Evolutionary conservation across 495 filamentous ascomycete genomes (phyloP).

Genomic region (Aspergillus cavernicola): DNA sequence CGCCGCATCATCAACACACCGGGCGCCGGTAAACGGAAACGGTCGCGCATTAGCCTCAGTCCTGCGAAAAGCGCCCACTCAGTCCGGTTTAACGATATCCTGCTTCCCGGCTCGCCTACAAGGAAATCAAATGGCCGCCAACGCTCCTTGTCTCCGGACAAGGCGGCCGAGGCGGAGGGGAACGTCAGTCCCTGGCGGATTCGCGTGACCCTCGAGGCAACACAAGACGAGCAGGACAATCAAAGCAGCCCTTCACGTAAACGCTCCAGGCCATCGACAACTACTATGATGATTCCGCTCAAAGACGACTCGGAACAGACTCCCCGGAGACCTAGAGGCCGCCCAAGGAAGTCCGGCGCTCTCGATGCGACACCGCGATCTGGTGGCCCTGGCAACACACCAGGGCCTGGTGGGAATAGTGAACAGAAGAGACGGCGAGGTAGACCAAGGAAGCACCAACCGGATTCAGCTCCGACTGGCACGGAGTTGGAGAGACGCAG

Average conservation of each 20-base stretch:
- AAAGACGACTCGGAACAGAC: slow-evolving; percentile 44
- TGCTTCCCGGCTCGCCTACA: slow-evolving; percentile 40
- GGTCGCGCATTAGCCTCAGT: slow-evolving; percentile 36
- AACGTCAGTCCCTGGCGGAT: slow-evolving; percentile 55
- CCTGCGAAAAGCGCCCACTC: slow-evolving; percentile 41
- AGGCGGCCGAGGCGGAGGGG: slow-evolving; percentile 31
- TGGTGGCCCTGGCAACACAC: slow-evolving; percentile 37
- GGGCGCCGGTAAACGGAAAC: slow-evolving; percentile 23
- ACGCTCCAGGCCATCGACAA: slow-evolving; percentile 35
- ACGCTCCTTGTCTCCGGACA: slow-evolving; percentile 35
- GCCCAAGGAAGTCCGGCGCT: slow-evolving; percentile 43
- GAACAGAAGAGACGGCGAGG: slow-evolving; percentile 35
- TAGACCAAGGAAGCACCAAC: slow-evolving; percentile 37
- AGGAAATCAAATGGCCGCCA: slow-evolving; percentile 35
- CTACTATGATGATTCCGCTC: slow-evolving; percentile 52
- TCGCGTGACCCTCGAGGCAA: slow-evolving; percentile 55
- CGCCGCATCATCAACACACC: slow-evolving; percentile 32
- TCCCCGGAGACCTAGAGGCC: slow-evolving; percentile 37
- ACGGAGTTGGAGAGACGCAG: slow-evolving; percentile 13
- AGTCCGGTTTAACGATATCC: slow-evolving; percentile 43
- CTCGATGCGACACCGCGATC: slow-evolving; percentile 32
- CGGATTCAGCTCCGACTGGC: slow-evolving; percentile 8
- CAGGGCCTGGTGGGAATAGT: slow-evolving; percentile 16
- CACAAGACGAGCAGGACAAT: slow-evolving; percentile 43
- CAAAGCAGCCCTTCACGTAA: slow-evolving; percentile 34